Evolutionary conservation across 2,329 filamentous ascomycete species (phyloP).

Genomic region (Trichothecium roseum): DNA sequence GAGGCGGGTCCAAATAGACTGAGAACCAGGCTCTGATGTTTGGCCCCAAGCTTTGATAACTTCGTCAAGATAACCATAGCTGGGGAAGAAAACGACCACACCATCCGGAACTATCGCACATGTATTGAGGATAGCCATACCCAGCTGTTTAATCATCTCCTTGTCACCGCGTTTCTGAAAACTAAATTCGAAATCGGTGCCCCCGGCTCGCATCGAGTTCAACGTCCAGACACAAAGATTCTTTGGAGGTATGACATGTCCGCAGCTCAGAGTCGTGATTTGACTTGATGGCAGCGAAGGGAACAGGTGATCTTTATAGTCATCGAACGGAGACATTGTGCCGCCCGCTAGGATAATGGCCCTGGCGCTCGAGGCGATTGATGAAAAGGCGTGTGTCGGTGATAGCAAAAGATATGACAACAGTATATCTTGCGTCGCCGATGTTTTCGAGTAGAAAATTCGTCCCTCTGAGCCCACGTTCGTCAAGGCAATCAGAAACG

Average conservation of each 20-base stretch:
- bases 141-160: constrained; percentile 63
- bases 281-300: constrained; percentile 54
- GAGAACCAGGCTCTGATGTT: constrained; percentile 14
- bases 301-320: constrained; percentile 81
- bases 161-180: constrained; percentile 66
- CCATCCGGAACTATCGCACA: constrained; percentile 74
- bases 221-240: constrained; percentile 76
- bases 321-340: constrained; percentile 94
- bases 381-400: constrained; percentile 81
- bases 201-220: constrained; percentile 27
- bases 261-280: constrained; percentile 79
- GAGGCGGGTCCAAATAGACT: constrained; percentile 49
- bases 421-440: constrained; percentile 35
- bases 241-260: constrained; percentile 78
- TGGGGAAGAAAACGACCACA: constrained; percentile 90
- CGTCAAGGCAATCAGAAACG: constrained; percentile 70
- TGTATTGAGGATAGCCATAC: constrained; percentile 59
- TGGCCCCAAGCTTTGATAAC: constrained; percentile 55
- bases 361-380: constrained; percentile 73
- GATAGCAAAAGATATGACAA: constrained; percentile 85
- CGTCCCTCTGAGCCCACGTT: constrained; percentile 68
- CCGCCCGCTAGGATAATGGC: constrained; percentile 88
- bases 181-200: constrained; percentile 69
- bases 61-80: constrained; percentile 78
- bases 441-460: constrained; percentile 49